Conservation (phyloP, 805 yeast genomes). For the Pichia membranifaciens region DNA sequence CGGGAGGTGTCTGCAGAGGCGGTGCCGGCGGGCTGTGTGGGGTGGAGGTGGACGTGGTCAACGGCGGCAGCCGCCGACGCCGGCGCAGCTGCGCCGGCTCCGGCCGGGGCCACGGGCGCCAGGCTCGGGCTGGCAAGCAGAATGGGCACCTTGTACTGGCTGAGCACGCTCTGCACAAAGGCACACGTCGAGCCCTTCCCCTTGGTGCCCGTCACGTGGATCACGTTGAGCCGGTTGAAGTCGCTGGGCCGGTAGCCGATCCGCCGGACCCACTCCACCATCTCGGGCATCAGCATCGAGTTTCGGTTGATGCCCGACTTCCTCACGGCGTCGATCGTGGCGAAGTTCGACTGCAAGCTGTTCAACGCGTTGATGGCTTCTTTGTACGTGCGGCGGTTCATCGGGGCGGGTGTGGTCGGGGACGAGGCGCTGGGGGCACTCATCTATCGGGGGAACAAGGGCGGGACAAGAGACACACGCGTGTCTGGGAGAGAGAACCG, state of each 20-base stretch:
- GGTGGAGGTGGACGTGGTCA: too few relatives aligned
- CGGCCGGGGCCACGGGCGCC: not conserved
- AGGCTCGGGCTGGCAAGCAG: slow-evolving; percentile 5
- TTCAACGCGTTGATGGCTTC: slow-evolving; percentile 86
- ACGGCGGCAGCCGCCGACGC: too few relatives aligned
- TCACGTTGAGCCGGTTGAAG: slow-evolving; percentile 66
- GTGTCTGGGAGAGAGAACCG: too few relatives aligned
- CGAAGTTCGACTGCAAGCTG: slow-evolving; percentile 84
- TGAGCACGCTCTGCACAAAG: slow-evolving; percentile 74
- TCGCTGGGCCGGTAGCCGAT: slow-evolving; percentile 63
- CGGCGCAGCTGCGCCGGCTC: too few relatives aligned
- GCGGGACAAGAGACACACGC: too few relatives aligned
- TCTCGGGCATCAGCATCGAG: slow-evolving; percentile 73
- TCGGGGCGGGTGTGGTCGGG: slow-evolving; percentile 4
- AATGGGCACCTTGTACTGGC: slow-evolving; percentile 45
- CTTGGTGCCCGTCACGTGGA: slow-evolving; percentile 96
- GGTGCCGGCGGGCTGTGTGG: too few relatives aligned
- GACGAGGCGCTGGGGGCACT: not conserved
- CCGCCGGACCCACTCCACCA: slow-evolving; percentile 72
- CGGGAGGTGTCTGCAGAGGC: slow-evolving; percentile 8
- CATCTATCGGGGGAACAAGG: slow-evolving; percentile 1
- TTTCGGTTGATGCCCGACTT: slow-evolving; percentile 59
- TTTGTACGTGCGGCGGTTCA: slow-evolving; percentile 30
- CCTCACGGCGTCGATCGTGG: slow-evolving; percentile 77
- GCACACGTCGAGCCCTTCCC: slow-evolving; percentile 99